A percentile compares a stretch with the other conserved stretches of the same genome.
Evolutionary conservation across 345 rosid species (phyloP).

Genomic region (Arabidopsis arenosa): DNA sequence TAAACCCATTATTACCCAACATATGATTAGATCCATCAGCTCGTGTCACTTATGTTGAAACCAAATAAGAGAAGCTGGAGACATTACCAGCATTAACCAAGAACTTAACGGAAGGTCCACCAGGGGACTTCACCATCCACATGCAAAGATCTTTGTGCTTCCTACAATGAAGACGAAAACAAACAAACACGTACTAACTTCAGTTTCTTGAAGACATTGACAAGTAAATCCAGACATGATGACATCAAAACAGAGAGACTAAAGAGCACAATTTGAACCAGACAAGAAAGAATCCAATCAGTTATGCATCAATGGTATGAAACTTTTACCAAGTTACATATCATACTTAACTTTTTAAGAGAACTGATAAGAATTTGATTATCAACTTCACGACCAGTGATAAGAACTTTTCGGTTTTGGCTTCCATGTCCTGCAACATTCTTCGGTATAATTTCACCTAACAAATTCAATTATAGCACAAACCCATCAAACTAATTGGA

Average conservation of each 20-base stretch:
- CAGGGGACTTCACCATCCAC: no score
- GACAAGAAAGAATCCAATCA: no score
- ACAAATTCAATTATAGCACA: not conserved
- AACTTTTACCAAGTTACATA: not conserved
- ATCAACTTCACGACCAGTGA: constrained; percentile 47
- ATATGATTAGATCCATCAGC: not conserved
- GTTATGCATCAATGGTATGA: not conserved
- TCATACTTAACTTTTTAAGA: not conserved
- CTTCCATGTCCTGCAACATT: constrained; percentile 55
- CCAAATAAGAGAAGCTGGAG: not conserved
- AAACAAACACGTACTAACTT: not conserved
- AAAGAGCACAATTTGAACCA: not conserved
- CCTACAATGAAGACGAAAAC: constrained; percentile 70
- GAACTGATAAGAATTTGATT: not conserved
- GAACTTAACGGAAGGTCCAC: no score
- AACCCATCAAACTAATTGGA: not conserved
- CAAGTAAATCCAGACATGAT: constrained; percentile 1
- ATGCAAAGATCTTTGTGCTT: constrained; percentile 89
- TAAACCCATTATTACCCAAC: not conserved
- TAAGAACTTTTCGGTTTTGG: constrained; percentile 62
- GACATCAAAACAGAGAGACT: constrained; percentile 3
- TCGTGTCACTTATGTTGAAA: not conserved
- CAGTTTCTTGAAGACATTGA: not conserved
- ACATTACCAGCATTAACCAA: no score
- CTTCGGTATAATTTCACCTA: constrained; percentile 61